phyloP scores from a whole-genome alignment of 257 asterid species.

The Primulina eburnea region DNA sequence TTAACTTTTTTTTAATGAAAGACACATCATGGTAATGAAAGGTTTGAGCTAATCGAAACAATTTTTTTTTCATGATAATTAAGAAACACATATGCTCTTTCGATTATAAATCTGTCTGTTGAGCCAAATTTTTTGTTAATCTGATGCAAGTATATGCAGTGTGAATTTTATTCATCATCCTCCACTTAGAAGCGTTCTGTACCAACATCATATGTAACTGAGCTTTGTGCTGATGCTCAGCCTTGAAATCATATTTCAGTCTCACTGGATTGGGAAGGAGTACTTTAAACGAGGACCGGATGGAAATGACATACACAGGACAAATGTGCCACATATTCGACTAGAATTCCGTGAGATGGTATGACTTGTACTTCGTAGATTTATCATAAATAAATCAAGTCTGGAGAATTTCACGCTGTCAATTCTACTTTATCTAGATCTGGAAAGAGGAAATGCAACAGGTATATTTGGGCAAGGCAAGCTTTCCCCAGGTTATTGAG shows the following conservation, averaged over 20 bases:
- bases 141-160: not conserved
- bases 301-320: conserved; percentile 91
- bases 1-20: not conserved
- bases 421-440: conserved; percentile 42
- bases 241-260: conserved; percentile 35
- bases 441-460: conserved; percentile 96
- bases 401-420: conserved; percentile 2
- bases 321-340: conserved; percentile 94
- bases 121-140: not conserved
- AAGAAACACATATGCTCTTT: not conserved
- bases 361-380: conserved; percentile 17
- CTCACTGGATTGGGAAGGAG: conserved; percentile 91
- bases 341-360: conserved; percentile 93
- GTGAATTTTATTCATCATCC: not conserved
- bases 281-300: conserved; percentile 86
- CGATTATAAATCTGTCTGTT: not conserved
- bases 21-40: not conserved
- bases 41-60: not conserved
- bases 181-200: not conserved
- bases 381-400: conserved; percentile 12
- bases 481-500: conserved; percentile 50
- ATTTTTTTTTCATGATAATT: no score
- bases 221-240: conserved; percentile 11
- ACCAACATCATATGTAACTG: not conserved
- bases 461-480: conserved; percentile 73